Conservation (phyloP, 371 early-diverging fungal species). For the Mucor sp. region DNA sequence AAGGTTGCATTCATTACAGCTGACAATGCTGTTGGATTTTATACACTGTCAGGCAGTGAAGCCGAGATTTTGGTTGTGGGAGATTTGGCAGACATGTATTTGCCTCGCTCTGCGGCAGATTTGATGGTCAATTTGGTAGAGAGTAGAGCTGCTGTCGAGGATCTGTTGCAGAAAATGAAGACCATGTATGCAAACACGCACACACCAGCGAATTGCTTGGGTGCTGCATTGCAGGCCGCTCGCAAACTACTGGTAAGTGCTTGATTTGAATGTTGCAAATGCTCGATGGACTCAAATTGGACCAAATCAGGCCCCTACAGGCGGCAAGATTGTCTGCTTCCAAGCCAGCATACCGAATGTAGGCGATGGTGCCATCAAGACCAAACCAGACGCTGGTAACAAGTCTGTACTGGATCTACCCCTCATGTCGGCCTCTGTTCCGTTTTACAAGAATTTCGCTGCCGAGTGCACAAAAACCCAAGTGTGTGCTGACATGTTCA, state of each 20-base stretch:
- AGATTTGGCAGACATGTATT: conserved; percentile 87
- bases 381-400: conserved; percentile 87
- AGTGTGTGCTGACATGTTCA: conserved; percentile 92
- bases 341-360: conserved; percentile 83
- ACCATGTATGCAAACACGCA: conserved; percentile 73
- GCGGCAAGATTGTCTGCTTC: conserved; percentile 91
- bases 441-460: conserved; percentile 95
- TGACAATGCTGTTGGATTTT: conserved; percentile 89
- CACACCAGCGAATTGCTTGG: conserved; percentile 76
- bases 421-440: conserved; percentile 79
- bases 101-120: conserved; percentile 81
- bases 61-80: conserved; percentile 94
- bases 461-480: conserved; percentile 91
- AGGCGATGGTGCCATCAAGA: conserved; percentile 81
- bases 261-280: background rate
- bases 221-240: conserved; percentile 89
- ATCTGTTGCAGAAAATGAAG: conserved; percentile 60
- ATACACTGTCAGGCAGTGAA: conserved; percentile 75
- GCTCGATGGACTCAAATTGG: background rate
- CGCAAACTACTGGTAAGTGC: conserved; percentile 73
- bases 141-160: conserved; percentile 29
- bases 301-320: conserved; percentile 59
- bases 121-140: conserved; percentile 86
- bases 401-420: conserved; percentile 59
- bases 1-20: conserved; percentile 90